Conservation (phyloP, 495 filamentous ascomycete species). For the Daldinia loculata region DNA sequence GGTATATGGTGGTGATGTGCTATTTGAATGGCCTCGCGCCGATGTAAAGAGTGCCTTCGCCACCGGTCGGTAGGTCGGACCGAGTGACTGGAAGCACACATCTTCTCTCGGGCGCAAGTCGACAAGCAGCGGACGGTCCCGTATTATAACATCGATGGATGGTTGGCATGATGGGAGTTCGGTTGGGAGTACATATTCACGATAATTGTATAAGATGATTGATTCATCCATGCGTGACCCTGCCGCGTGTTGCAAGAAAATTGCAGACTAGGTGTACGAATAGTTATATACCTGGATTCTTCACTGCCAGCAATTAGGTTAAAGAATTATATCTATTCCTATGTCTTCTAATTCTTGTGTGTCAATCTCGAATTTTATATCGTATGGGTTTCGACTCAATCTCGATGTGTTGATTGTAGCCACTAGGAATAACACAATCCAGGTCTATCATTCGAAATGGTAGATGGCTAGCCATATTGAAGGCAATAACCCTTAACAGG, state of each 20-base stretch:
- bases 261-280: background rate
- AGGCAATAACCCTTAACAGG: too few relatives aligned
- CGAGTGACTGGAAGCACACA: constrained; percentile 41
- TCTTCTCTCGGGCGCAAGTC: constrained; percentile 34
- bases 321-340: constrained; percentile 1
- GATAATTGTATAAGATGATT: constrained; percentile 39
- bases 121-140: constrained; percentile 29
- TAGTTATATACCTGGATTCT: constrained; percentile 6
- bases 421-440: too few relatives aligned
- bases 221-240: background rate
- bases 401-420: background rate
- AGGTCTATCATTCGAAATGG: too few relatives aligned
- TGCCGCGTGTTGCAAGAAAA: background rate
- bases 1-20: constrained; percentile 63
- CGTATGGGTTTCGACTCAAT: background rate
- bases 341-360: background rate
- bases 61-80: constrained; percentile 52
- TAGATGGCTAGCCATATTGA: too few relatives aligned
- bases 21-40: constrained; percentile 63
- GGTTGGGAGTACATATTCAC: constrained; percentile 39
- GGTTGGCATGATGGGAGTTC: constrained; percentile 40
- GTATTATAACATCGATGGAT: constrained; percentile 24
- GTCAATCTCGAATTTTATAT: background rate
- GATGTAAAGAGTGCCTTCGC: constrained; percentile 63
- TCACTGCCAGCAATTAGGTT: background rate